Evolutionary conservation across 768 basidiomycete species (phyloP).

Genomic region (Agaricus sinodeliciosus): DNA sequence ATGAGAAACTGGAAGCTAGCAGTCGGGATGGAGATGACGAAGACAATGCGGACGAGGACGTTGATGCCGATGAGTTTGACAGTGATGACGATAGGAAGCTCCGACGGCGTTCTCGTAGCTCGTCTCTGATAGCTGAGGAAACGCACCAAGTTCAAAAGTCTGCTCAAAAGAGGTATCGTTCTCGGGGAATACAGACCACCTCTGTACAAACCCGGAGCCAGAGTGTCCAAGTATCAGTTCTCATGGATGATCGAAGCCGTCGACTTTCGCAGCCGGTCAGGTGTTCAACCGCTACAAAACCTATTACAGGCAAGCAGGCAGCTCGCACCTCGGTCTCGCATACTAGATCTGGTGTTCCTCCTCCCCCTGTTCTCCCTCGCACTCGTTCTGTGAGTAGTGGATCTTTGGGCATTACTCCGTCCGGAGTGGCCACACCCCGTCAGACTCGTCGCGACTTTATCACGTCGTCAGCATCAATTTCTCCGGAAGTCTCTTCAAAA

Average conservation of each 20-base stretch:
- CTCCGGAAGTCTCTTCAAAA: background rate
- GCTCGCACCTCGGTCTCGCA: background rate
- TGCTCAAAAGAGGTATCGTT: constrained; percentile 45
- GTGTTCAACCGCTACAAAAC: background rate
- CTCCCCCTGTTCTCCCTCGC: background rate
- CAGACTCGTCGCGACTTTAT: background rate
- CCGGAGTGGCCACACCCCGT: background rate
- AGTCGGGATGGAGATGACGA: constrained; percentile 83
- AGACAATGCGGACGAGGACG: constrained; percentile 58
- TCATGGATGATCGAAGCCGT: constrained; percentile 13
- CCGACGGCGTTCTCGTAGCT: constrained; percentile 24
- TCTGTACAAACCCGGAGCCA: constrained; percentile 45
- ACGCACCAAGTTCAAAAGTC: constrained; percentile 31
- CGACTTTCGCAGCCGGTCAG: constrained; percentile 15
- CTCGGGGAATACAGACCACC: constrained; percentile 68
- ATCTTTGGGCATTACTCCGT: background rate
- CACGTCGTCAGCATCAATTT: background rate
- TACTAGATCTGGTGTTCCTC: background rate
- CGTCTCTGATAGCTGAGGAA: constrained; percentile 25
- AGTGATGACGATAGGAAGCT: constrained; percentile 20
- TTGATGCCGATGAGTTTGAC: constrained; percentile 25
- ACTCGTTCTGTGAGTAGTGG: constrained; percentile 5
- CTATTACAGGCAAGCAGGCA: background rate
- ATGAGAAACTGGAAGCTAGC: constrained; percentile 54
- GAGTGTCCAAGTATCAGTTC: constrained; percentile 50